These are phyloP conservation scores for Petunia axillaris DNA, from an alignment of 257 asterid species.

Conservation along the genomic window DNA sequence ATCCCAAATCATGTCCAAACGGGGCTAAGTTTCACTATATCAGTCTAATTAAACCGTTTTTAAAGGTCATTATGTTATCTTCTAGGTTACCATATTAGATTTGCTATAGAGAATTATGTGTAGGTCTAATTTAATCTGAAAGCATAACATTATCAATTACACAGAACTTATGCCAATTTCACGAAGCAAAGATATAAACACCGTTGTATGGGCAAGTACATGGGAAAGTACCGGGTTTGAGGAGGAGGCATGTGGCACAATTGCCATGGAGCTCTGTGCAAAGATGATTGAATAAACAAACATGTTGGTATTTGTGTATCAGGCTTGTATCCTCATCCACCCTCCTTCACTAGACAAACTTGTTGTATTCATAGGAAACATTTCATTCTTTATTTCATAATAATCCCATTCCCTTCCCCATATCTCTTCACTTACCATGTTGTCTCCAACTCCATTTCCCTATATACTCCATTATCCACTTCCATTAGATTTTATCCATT, in stretches of 20 bases:
- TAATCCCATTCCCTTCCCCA: slow-evolving; percentile 43
- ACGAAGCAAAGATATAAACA: neutral
- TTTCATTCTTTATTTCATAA: slow-evolving; percentile 42
- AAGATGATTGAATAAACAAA: slow-evolving; percentile 37
- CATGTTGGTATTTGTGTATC: slow-evolving; percentile 43
- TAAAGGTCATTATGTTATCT: no score
- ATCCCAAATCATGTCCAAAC: no score
- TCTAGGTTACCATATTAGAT: no score
- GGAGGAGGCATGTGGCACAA: neutral
- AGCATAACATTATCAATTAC: no score
- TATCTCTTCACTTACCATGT: slow-evolving; percentile 47
- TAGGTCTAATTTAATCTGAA: no score
- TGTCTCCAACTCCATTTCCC: slow-evolving; percentile 39
- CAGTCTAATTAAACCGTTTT: no score
- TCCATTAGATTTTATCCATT: neutral
- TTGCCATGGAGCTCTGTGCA: slow-evolving; percentile 51
- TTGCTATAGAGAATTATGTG: no score
- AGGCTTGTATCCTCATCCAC: slow-evolving; percentile 40
- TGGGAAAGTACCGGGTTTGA: slow-evolving; percentile 33
- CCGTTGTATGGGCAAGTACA: slow-evolving; percentile 29
- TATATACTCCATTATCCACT: no score
- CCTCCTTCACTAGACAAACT: slow-evolving; percentile 45
- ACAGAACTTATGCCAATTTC: no score
- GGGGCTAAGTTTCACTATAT: no score
- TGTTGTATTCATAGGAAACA: slow-evolving; percentile 61